A percentile compares a stretch with the other conserved stretches of the same genome.
These are phyloP conservation scores for Ephemerocybe angulata DNA, from an alignment of 768 basidiomycete species.

Conservation along the genomic window DNA sequence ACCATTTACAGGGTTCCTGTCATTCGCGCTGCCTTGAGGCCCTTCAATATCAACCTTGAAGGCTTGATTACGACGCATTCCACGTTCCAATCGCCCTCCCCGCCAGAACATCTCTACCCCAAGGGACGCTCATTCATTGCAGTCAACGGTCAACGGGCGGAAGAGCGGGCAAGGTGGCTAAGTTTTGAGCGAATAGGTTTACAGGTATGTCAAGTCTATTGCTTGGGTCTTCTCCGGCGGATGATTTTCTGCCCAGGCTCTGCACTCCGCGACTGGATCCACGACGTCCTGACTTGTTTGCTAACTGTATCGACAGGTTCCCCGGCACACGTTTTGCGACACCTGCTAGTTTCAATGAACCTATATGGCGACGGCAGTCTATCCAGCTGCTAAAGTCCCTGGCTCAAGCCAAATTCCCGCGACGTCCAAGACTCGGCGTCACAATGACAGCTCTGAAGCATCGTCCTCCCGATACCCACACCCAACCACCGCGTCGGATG, in stretches of 20 bases:
- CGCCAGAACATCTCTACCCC: background rate
- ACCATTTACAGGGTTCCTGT: conserved; percentile 10
- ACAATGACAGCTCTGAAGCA: conserved; percentile 29
- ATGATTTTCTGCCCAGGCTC: background rate
- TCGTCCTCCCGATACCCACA: conserved; percentile 43
- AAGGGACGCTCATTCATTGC: background rate
- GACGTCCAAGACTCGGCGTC: conserved; percentile 37
- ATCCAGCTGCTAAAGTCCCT: conserved; percentile 34
- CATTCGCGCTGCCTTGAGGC: conserved; percentile 7
- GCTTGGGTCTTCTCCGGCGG: background rate
- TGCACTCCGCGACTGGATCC: background rate
- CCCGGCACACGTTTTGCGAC: background rate
- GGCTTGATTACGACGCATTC: conserved; percentile 9
- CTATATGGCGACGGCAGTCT: conserved; percentile 45
- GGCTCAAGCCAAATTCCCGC: conserved; percentile 43
- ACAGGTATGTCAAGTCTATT: background rate
- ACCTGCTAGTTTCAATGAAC: conserved; percentile 1
- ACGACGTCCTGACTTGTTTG: background rate
- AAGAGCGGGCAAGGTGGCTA: background rate
- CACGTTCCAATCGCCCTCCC: conserved; percentile 5
- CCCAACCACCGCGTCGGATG: conserved; percentile 29
- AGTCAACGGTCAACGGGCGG: background rate
- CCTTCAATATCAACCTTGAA: conserved; percentile 1
- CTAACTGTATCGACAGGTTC: background rate
- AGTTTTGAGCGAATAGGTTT: background rate